These are phyloP conservation scores for Lactarius psammicola DNA, from an alignment of 768 basidiomycete genomes.

Conservation along the genomic window DNA sequence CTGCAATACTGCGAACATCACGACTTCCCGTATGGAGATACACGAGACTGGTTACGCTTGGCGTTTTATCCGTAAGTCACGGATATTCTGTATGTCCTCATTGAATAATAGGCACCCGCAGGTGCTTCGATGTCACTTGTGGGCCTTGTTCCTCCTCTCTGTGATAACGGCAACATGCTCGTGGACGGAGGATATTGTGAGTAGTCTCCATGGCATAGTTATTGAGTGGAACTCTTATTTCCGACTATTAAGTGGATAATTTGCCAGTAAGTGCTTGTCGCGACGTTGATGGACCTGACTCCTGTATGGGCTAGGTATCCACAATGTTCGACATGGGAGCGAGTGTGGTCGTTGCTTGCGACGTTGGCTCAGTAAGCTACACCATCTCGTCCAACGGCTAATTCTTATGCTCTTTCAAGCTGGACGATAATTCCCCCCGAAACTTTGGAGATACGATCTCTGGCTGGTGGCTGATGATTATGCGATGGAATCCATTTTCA, in stretches of 20 bases:
- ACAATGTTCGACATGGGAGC: slow-evolving; percentile 93
- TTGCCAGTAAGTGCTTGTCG: slow-evolving; percentile 57
- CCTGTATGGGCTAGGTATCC: slow-evolving; percentile 53
- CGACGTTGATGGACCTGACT: not conserved
- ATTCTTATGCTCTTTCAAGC: slow-evolving; percentile 38
- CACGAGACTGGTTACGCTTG: slow-evolving; percentile 99
- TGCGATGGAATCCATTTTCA: slow-evolving; percentile 91
- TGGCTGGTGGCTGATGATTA: slow-evolving; percentile 93
- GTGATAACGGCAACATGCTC: slow-evolving; percentile 89
- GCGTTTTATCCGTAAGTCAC: slow-evolving; percentile 75
- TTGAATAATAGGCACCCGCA: slow-evolving; percentile 31
- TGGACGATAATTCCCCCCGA: slow-evolving; percentile 94
- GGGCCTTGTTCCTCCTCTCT: slow-evolving; percentile 90
- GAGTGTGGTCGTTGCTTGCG: slow-evolving; percentile 85
- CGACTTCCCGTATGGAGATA: slow-evolving; percentile 93
- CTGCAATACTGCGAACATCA: slow-evolving; percentile 97
- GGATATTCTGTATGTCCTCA: not conserved
- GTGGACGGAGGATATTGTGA: slow-evolving; percentile 88
- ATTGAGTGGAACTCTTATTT: slow-evolving; percentile 15
- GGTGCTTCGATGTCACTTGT: slow-evolving; percentile 98
- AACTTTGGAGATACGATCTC: slow-evolving; percentile 94
- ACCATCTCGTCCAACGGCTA: not conserved
- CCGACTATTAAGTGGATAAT: slow-evolving; percentile 66
- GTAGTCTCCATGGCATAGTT: slow-evolving; percentile 30
- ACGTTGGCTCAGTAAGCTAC: slow-evolving; percentile 77